Conservation (phyloP, 495 filamentous ascomycete genomes). For the Penicillium antarcticum region DNA sequence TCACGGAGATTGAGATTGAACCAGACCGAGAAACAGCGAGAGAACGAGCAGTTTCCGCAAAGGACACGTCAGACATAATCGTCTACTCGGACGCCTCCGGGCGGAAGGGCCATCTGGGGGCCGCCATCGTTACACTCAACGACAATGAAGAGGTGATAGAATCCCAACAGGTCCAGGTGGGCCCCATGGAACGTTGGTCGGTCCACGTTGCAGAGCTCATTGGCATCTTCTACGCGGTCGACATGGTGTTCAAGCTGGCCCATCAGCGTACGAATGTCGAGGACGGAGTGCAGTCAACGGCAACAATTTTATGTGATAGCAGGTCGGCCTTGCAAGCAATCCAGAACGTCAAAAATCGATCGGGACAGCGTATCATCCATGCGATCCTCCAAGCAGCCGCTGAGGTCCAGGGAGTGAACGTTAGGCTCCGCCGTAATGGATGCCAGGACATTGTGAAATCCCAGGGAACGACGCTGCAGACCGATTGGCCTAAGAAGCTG, state of each 20-base stretch:
- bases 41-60: conserved; percentile 6
- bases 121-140: conserved; percentile 8
- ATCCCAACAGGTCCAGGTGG: conserved; percentile 19
- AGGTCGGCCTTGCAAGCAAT: too few species aligned
- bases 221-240: conserved; percentile 19
- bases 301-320: too few species aligned
- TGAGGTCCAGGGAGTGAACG: too few species aligned
- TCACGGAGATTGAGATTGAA: conserved; percentile 20
- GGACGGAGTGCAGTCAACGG: not conserved
- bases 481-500: not conserved
- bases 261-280: not conserved
- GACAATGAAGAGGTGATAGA: conserved; percentile 1
- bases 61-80: conserved; percentile 2
- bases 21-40: conserved; percentile 15
- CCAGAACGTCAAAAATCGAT: too few species aligned
- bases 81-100: conserved; percentile 23
- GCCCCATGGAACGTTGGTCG: conserved; percentile 19
- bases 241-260: conserved; percentile 8
- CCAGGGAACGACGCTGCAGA: too few species aligned
- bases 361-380: too few species aligned
- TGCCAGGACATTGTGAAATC: too few species aligned
- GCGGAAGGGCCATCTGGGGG: conserved; percentile 12
- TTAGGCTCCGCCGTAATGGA: too few species aligned
- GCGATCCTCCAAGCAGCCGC: too few species aligned
- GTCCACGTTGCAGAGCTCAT: conserved; percentile 22